Base-by-base conservation (phyloP, 1,284 basidiomycete species). In the Melampsora abietis-canadensis region DNA sequence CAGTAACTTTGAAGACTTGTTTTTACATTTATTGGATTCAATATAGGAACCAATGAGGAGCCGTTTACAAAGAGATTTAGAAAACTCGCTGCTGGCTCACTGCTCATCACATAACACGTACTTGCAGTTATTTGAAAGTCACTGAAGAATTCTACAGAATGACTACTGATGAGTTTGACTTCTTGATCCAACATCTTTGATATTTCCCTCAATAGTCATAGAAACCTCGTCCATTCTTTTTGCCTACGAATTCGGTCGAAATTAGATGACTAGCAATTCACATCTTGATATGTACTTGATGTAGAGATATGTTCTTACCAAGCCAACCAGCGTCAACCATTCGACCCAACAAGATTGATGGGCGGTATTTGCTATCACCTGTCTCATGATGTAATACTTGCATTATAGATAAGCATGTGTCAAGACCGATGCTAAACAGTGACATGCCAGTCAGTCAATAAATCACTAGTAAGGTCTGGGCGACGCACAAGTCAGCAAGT, bases 281-380 rank as follows among this genome's bases (percentile, higher is more conserved):
- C 19, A 65, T 17, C 2, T 34, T 46, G 6, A 40, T 46, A 34
- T 34, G 19, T 34, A 31, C 2, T 5, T 21, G 19, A n/a, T 44
- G n/a, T 10, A 65, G 37, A n/a, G 14, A 44, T 19, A 72, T 31
- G 64, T 15, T 21, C 24, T 87, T 90, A n/a, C 94, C 94, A 74
- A 90, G 86, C 92, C 92, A 97, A 51, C 91, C 90, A 19, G 94
- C 95, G 81, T 97, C 92, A 10, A 98, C 94, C 94, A 97, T 97
- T 46, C 92, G 86, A 78, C 93, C 90, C 12, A 98, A 86, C 30
- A 98, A 85, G 27, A 94, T 87, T 68, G 90, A 90, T 0, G 94
- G 94, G n/a, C 94, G 87, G 82, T 97, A 98, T 83, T 98, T 97
- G n/a, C 90, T 91, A 83, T 98, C 94, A 0, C 90, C 88, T 14